Evolutionary conservation across 139 green algal genomes (phyloP), one percentile per base, ranked within the genome.

Genomic region (Volvox africanus): DNA sequence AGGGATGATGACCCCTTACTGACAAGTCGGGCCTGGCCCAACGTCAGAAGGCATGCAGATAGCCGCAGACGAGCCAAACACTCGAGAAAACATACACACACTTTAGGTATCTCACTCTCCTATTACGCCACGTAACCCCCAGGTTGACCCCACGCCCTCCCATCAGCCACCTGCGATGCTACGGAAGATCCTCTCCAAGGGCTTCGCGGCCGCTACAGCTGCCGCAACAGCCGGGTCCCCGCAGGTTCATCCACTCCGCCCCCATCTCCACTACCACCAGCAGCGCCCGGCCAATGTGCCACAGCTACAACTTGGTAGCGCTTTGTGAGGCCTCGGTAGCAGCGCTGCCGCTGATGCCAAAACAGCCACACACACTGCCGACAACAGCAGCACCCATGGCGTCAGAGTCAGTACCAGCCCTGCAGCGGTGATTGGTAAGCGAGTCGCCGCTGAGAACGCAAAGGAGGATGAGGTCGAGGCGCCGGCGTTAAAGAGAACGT

Each of bases 141-240:
- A 89, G 83, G 83, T 89, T 21, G 83, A 89, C 62, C 26, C 67
- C 35, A 44, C 67, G 35, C 14, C 83, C 0, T 68, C 83, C 12
- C 22, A 28, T 12, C 83, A 89, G 36, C 83, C 26, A 5, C 83
- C 62, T 17, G 79, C 83, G 16, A 68, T 89, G 6, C 67, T 89
- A 36, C 83, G 83, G 33, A 89, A 80, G 83, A 89, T 65, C 83
- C 83, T 89, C 12, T 80, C 83, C 16, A 80, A 80, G 67, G 83
- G 83, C 67, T 89, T 89, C 35, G 83, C 83, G 36, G 83, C 83
- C 9, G 83, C 65, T 2, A 76, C 82, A 26, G 65, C 65, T 73
- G 71, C 71, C 14, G 76, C 76, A 5, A 36, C 76, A 61, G 76
- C 32, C 2, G 76, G 76, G 44, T 55, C 44, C 44, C 76, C 50